Evolutionary conservation across 805 yeast species (phyloP).

Genomic region (Wickerhamomyces bisporus): DNA sequence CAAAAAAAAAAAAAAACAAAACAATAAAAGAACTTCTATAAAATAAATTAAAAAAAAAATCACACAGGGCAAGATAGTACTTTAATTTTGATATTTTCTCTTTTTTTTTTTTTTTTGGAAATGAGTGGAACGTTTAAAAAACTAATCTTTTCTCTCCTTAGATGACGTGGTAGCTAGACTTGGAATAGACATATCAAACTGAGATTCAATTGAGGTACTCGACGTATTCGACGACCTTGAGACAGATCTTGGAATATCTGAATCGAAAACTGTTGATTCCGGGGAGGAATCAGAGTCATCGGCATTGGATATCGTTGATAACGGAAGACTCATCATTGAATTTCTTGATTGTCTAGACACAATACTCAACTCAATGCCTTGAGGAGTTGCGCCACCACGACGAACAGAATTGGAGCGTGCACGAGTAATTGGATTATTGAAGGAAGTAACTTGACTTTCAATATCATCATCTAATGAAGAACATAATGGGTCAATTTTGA

Average conservation of each 20-base stretch:
- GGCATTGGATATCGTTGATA: background rate
- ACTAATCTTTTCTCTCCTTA: background rate
- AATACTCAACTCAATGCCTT: slow-evolving; percentile 23
- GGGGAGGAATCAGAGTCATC: slow-evolving; percentile 12
- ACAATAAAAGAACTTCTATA: no score
- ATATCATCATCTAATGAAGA: slow-evolving; percentile 23
- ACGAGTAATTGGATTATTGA: slow-evolving; percentile 6
- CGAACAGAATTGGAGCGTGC: slow-evolving; percentile 16
- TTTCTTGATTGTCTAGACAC: slow-evolving; percentile 13
- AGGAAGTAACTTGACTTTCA: slow-evolving; percentile 20
- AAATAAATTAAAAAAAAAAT: no score
- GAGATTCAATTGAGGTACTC: slow-evolving; percentile 26
- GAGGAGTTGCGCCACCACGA: background rate
- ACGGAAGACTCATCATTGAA: background rate
- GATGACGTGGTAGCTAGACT: background rate
- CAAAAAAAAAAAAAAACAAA: no score
- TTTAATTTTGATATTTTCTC: no score
- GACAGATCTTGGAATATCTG: slow-evolving; percentile 20
- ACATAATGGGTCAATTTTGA: slow-evolving; percentile 31
- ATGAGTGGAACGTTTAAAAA: no score
- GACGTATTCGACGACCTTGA: slow-evolving; percentile 33
- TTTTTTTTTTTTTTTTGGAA: no score
- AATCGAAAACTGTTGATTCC: slow-evolving; percentile 27
- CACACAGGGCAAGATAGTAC: no score
- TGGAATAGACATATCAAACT: slow-evolving; percentile 8